Evolutionary conservation across 139 green algal genomes (phyloP), one percentile per base, ranked within the genome.

Genomic region (Dunaliella primolecta): DNA sequence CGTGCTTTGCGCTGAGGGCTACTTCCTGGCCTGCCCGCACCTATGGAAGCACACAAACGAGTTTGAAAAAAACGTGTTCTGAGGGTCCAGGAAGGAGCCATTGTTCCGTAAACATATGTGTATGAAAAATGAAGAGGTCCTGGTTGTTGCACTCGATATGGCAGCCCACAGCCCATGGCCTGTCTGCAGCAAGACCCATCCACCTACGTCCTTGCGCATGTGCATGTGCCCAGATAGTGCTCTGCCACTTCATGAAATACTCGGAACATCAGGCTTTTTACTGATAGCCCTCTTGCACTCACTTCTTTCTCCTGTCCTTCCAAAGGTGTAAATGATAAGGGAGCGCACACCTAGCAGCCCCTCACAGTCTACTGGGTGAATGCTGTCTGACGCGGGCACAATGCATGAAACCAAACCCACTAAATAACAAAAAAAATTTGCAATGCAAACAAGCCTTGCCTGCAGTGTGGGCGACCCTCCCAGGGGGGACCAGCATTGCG

Each of bases 401-500:
- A n/a, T n/a, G n/a, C n/a, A n/a, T n/a, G n/a, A n/a, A n/a, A n/a
- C 46, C 15, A 64, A 64, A 64, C 46, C 46, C 15, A 15, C 46
- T 64, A 25, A 25, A 64, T 64, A 25, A 64, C 15, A 7, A 64
- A 25, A 25, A 64, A 64, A 15, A 64, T 64, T 64, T 25, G 7
- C 15, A 64, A 15, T 64, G 46, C 15, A 25, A 64, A 64, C 46
- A 64, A 64, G 46, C 15, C 46, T 64, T 2, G 84, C 80, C 1
- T 84, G 83, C n/a, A n/a, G 2, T 2, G 21, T 1, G 81, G 36
- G 56, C 35, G 0, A 2, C 27, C 82, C 57, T 21, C 74, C 75
- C 38, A 94, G 35, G 75, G 84, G 82, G 27, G 77, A 56, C 89
- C 89, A 94, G 86, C 89, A 93, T 75, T 91, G 88, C 76, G 89